These are phyloP conservation scores for Colletotrichum costaricense DNA, from an alignment of 2,329 filamentous ascomycete species.

Conservation along the genomic window DNA sequence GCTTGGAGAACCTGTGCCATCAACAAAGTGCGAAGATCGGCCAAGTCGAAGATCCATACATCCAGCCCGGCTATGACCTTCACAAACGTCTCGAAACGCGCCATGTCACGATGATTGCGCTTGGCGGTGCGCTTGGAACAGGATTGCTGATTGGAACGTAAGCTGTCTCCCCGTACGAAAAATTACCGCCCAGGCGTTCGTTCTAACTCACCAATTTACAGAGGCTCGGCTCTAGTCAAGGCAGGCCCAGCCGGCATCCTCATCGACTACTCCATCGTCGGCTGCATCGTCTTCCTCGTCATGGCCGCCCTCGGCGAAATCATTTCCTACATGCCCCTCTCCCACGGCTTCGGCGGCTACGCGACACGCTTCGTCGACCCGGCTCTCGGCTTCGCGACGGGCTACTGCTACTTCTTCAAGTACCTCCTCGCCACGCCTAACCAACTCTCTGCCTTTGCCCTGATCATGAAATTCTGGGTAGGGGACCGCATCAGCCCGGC, in stretches of 20 bases:
- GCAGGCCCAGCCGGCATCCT: slow-evolving; percentile 56
- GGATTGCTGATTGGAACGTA: slow-evolving; percentile 61
- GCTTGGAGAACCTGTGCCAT: background rate
- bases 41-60: slow-evolving; percentile 9
- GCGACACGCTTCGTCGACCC: slow-evolving; percentile 71
- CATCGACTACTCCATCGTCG: slow-evolving; percentile 55
- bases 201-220: background rate
- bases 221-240: slow-evolving; percentile 57
- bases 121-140: slow-evolving; percentile 51
- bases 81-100: slow-evolving; percentile 41
- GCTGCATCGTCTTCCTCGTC: slow-evolving; percentile 64
- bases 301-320: slow-evolving; percentile 57
- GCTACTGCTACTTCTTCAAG: slow-evolving; percentile 30
- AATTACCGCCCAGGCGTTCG: background rate
- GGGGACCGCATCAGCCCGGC: slow-evolving; percentile 23
- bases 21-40: slow-evolving; percentile 21
- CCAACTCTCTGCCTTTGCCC: slow-evolving; percentile 51
- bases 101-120: slow-evolving; percentile 50
- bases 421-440: slow-evolving; percentile 44
- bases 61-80: slow-evolving; percentile 14
- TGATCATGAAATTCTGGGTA: slow-evolving; percentile 38
- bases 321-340: slow-evolving; percentile 43
- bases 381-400: slow-evolving; percentile 26
- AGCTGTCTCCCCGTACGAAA: background rate
- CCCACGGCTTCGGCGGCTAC: slow-evolving; percentile 70